A percentile compares a stretch with the other conserved stretches of the same genome.
Conservation (phyloP, 2,329 filamentous ascomycete genomes). For the Lecanicillium sp. region DNA sequence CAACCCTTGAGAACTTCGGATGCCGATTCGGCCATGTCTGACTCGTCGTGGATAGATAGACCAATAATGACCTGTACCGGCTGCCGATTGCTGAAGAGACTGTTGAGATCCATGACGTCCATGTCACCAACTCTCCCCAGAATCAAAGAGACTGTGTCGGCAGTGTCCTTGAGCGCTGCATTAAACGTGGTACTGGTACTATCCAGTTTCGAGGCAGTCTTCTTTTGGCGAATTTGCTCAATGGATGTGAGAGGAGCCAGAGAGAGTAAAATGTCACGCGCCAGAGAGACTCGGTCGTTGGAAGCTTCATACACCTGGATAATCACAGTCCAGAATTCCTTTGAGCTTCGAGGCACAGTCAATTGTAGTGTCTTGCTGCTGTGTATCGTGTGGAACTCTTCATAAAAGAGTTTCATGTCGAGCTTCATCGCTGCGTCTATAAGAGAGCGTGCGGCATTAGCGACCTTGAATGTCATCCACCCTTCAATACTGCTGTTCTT, state of each 20-base stretch:
- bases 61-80: conserved; percentile 70
- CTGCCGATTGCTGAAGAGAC: conserved; percentile 59
- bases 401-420: conserved; percentile 34
- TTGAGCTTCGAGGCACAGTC: conserved; percentile 60
- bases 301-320: conserved; percentile 73
- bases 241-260: conserved; percentile 64
- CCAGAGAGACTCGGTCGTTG: conserved; percentile 63
- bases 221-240: conserved; percentile 60
- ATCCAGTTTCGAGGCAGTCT: conserved; percentile 34
- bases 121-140: conserved; percentile 77
- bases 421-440: conserved; percentile 47
- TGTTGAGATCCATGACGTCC: conserved; percentile 56
- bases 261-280: conserved; percentile 64
- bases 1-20: conserved; percentile 77
- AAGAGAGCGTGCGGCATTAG: conserved; percentile 34
- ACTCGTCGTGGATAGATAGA: conserved; percentile 72
- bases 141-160: conserved; percentile 59
- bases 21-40: conserved; percentile 70
- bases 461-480: conserved; percentile 32
- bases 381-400: conserved; percentile 50
- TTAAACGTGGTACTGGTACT: conserved; percentile 62
- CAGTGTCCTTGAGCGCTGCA: conserved; percentile 49
- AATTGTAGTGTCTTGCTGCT: conserved; percentile 54
- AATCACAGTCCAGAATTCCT: conserved; percentile 27
- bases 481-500: conserved; percentile 18